Evolutionary conservation across 2,329 filamentous ascomycete species (phyloP).

Genomic region (Pseudocercospora eumusae): DNA sequence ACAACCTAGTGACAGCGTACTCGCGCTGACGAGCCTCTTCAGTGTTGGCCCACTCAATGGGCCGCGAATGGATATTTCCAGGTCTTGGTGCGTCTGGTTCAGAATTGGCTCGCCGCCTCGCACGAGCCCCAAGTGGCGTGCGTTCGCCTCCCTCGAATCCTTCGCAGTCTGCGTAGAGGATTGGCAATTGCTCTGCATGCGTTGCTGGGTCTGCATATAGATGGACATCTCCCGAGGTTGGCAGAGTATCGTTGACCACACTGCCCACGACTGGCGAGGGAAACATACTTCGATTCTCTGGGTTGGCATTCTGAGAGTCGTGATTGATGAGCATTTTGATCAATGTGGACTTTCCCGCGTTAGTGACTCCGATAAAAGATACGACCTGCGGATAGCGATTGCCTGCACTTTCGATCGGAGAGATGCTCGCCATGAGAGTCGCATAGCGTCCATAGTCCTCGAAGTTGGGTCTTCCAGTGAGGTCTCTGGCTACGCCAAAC

Average conservation of each 20-base stretch:
- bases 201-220: slow-evolving; percentile 54
- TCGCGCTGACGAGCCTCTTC: slow-evolving; percentile 40
- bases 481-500: slow-evolving; percentile 43
- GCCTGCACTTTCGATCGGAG: slow-evolving; percentile 30
- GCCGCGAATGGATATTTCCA: slow-evolving; percentile 29
- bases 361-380: slow-evolving; percentile 41
- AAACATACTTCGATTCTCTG: slow-evolving; percentile 38
- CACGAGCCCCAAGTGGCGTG: slow-evolving; percentile 39
- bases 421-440: slow-evolving; percentile 45
- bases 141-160: slow-evolving; percentile 54
- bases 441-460: slow-evolving; percentile 51
- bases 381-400: slow-evolving; percentile 39
- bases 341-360: slow-evolving; percentile 54
- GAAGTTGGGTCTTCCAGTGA: slow-evolving; percentile 38
- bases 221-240: slow-evolving; percentile 56
- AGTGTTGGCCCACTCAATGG: slow-evolving; percentile 40
- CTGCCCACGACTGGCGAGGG: slow-evolving; percentile 51
- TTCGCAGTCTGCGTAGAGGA: slow-evolving; percentile 57
- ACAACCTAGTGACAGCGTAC: slow-evolving; percentile 44
- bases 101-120: slow-evolving; percentile 25
- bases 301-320: slow-evolving; percentile 37
- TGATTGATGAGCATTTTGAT: slow-evolving; percentile 52
- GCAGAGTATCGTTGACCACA: slow-evolving; percentile 42
- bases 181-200: slow-evolving; percentile 42
- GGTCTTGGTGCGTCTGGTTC: slow-evolving; percentile 22